A percentile compares a stretch with the other conserved stretches of the same genome.
phyloP scores from a whole-genome alignment of 2,329 filamentous ascomycete genomes.

The Penicillium griseofulvum region DNA sequence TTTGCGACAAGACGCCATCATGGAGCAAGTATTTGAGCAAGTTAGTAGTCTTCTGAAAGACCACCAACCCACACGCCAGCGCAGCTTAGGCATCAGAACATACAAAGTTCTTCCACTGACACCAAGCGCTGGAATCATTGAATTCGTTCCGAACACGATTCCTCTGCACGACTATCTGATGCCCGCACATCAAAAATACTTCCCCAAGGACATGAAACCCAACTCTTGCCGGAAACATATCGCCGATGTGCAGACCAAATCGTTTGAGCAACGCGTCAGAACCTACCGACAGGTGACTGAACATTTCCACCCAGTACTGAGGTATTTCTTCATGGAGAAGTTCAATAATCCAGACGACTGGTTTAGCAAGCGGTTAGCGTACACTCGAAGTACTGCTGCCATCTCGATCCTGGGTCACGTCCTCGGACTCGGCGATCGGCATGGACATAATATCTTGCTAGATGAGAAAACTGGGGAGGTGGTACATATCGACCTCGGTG shows the following conservation, averaged over 20 bases:
- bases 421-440: constrained; percentile 86
- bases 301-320: constrained; percentile 86
- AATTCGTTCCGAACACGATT: constrained; percentile 92
- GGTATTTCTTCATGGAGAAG: constrained; percentile 94
- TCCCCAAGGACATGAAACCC: constrained; percentile 77
- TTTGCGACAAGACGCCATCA: constrained; percentile 92
- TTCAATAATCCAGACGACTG: constrained; percentile 94
- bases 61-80: constrained; percentile 81
- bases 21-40: constrained; percentile 98
- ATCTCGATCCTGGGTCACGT: constrained; percentile 94
- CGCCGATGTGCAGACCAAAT: constrained; percentile 65
- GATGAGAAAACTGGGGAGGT: constrained; percentile 88
- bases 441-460: constrained; percentile 94
- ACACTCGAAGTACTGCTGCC: constrained; percentile 88
- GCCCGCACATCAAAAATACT: constrained; percentile 83
- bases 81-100: constrained; percentile 84
- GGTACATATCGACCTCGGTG: constrained; percentile 93
- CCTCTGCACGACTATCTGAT: constrained; percentile 89
- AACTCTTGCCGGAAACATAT: constrained; percentile 78
- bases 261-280: constrained; percentile 67
- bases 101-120: constrained; percentile 96
- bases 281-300: constrained; percentile 76
- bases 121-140: constrained; percentile 82
- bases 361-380: constrained; percentile 85
- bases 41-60: constrained; percentile 86